Evolutionary conservation across 2,329 filamentous ascomycete species (phyloP).

Genomic region (Ophiostoma pallidulum): DNA sequence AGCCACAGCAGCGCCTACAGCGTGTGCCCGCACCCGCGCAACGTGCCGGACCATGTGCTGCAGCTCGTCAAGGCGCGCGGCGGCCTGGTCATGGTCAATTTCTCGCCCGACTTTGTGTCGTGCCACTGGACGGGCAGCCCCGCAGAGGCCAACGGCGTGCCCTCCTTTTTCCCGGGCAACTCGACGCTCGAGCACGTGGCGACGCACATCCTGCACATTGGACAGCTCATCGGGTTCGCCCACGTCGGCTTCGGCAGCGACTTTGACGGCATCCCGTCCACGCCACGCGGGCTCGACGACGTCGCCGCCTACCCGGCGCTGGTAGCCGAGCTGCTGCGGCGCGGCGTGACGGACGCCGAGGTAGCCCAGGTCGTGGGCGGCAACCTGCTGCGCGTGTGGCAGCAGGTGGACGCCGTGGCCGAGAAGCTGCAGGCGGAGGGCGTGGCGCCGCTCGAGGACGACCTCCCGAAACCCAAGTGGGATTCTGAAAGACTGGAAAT

Average conservation of each 20-base stretch:
- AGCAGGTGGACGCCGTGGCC: constrained; percentile 64
- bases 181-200: constrained; percentile 69
- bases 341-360: constrained; percentile 66
- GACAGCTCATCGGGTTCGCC: constrained; percentile 72
- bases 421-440: constrained; percentile 52
- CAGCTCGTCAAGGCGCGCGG: constrained; percentile 62
- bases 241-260: constrained; percentile 85
- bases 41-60: constrained; percentile 79
- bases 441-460: constrained; percentile 44
- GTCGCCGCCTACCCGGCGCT: constrained; percentile 75
- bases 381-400: constrained; percentile 80
- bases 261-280: constrained; percentile 65
- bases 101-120: constrained; percentile 71
- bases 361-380: constrained; percentile 66
- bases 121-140: constrained; percentile 51
- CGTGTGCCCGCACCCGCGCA: constrained; percentile 79
- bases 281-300: constrained; percentile 70
- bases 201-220: constrained; percentile 74
- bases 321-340: constrained; percentile 61
- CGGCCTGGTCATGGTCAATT: constrained; percentile 86
- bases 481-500: no score
- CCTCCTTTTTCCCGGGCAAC: constrained; percentile 56
- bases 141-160: constrained; percentile 45
- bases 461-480: constrained; percentile 24
- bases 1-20: constrained; percentile 75